Conservation (phyloP, 371 early-diverging fungal genomes). For the Mitosporidium daphniae region DNA sequence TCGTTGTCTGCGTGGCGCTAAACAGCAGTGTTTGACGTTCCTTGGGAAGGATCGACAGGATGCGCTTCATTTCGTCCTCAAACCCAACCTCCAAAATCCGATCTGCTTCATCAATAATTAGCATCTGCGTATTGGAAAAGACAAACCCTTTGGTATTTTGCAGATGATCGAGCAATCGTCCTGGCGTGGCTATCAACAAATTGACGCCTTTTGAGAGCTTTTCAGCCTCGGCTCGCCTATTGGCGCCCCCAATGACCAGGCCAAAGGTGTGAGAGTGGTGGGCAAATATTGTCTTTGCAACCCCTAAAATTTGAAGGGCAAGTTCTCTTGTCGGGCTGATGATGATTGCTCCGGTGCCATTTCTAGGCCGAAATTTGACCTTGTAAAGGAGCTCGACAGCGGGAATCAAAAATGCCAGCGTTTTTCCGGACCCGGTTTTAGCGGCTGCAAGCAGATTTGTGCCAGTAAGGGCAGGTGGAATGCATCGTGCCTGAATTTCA, state of each 20-base stretch:
- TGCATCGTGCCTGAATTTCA: conserved; percentile 72
- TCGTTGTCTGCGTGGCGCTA: conserved; percentile 90
- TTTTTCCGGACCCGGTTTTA: conserved; percentile 93
- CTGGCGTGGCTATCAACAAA: conserved; percentile 81
- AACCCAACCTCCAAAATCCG: conserved; percentile 86
- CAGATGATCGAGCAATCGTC: conserved; percentile 76
- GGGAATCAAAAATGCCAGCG: conserved; percentile 83
- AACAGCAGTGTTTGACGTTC: conserved; percentile 87
- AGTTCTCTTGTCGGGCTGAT: conserved; percentile 97
- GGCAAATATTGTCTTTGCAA: conserved; percentile 56
- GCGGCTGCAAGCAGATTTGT: conserved; percentile 92
- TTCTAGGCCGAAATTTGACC: conserved; percentile 56
- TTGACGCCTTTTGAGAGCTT: conserved; percentile 67
- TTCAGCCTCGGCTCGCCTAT: conserved; percentile 65
- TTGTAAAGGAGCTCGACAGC: conserved; percentile 49
- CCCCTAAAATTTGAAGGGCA: conserved; percentile 87
- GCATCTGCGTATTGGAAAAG: conserved; percentile 40
- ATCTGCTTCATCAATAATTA: conserved; percentile 94
- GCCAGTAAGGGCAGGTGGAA: conserved; percentile 67
- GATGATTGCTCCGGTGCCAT: conserved; percentile 72
- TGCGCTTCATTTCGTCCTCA: conserved; percentile 86
- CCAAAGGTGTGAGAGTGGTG: conserved; percentile 71
- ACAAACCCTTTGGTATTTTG: conserved; percentile 64
- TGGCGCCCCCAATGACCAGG: conserved; percentile 80
- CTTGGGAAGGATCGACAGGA: conserved; percentile 42